Evolutionary conservation across 202 grass and related monocot genomes (phyloP).

Genomic region (Panicum hallii): DNA sequence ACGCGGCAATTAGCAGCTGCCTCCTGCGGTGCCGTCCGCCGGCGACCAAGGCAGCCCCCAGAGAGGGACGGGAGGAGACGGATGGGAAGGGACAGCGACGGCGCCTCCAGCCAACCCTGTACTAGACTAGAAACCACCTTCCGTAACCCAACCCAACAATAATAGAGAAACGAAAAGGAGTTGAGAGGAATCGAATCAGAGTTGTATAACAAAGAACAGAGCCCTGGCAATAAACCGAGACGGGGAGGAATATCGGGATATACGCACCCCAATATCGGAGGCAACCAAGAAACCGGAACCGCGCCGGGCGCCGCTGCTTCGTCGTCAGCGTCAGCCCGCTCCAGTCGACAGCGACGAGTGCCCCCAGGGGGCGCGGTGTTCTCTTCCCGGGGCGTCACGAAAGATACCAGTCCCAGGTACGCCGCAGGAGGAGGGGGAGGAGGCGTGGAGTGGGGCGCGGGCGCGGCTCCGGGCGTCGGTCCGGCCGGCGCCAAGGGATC

Average conservation of each 20-base stretch:
- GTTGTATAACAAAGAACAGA: not conserved
- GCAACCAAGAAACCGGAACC: not conserved
- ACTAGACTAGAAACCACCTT: not conserved
- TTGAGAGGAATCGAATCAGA: slow-evolving; percentile 8
- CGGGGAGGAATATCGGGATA: slow-evolving; percentile 5
- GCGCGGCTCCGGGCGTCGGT: not conserved
- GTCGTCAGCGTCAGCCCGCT: no score
- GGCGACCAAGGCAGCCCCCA: not conserved
- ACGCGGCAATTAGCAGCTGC: not conserved
- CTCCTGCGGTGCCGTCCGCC: not conserved
- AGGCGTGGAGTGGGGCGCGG: not conserved
- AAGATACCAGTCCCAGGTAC: not conserved
- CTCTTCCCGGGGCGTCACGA: not conserved
- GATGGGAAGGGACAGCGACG: not conserved
- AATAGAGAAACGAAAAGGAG: not conserved
- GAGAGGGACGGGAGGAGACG: not conserved
- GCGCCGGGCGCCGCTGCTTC: not conserved
- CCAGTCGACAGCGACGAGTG: slow-evolving; percentile 17
- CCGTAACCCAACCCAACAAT: slow-evolving; percentile 20
- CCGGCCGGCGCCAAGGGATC: not conserved
- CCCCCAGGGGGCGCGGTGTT: not conserved
- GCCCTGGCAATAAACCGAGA: not conserved
- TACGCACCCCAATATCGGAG: not conserved
- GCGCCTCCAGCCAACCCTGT: not conserved
- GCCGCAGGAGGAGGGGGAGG: not conserved